phyloP scores from a whole-genome alignment of 148 eudicot genomes.

The Nyssa sinensis region DNA sequence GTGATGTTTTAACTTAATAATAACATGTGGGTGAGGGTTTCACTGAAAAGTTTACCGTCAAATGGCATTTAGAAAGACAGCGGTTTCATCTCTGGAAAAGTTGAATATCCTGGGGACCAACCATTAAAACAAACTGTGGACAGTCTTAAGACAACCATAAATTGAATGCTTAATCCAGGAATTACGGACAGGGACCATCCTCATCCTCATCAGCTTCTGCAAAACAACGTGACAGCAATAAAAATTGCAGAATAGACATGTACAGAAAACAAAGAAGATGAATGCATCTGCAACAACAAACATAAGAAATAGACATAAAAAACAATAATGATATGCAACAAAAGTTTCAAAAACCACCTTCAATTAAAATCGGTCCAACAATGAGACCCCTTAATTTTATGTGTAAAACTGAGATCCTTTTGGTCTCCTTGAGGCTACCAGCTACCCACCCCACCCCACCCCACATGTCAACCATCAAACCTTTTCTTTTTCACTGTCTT shows the following conservation, averaged over 20 bases:
- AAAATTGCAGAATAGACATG: not conserved
- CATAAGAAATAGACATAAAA: not conserved
- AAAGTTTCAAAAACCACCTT: too few relatives aligned
- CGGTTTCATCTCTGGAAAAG: not conserved
- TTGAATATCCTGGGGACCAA: not conserved
- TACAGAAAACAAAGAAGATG: too few relatives aligned
- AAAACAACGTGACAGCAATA: not conserved
- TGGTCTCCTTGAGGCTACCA: not conserved
- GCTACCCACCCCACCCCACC: not conserved
- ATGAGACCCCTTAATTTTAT: not conserved
- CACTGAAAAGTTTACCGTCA: too few relatives aligned
- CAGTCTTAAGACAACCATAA: not conserved
- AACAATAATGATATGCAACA: not conserved
- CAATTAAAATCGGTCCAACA: not conserved
- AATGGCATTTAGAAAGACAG: too few relatives aligned
- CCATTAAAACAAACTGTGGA: not conserved
- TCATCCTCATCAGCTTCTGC: not conserved
- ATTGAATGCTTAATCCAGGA: not conserved
- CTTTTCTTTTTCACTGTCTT: not conserved
- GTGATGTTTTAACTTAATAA: too few relatives aligned
- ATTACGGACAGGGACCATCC: not conserved
- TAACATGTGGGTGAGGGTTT: too few relatives aligned
- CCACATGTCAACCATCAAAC: constrained; percentile 2
- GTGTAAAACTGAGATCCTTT: not conserved
- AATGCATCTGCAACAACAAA: not conserved